phyloP scores from a whole-genome alignment of 495 filamentous ascomycete genomes.

The Tuber calosporum region DNA sequence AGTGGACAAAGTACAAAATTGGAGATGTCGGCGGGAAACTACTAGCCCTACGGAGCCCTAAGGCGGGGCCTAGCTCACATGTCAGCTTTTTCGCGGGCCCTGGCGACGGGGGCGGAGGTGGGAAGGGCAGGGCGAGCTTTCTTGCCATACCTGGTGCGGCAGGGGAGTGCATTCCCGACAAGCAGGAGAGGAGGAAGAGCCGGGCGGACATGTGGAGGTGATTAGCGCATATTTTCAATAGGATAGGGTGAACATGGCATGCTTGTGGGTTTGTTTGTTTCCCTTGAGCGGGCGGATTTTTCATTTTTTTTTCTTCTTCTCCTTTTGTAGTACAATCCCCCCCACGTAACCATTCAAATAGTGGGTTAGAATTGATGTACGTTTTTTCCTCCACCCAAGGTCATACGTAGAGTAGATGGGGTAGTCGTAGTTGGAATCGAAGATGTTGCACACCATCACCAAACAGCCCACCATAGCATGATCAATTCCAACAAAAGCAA shows the following conservation, averaged over 20 bases:
- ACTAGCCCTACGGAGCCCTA: slow-evolving; percentile 22
- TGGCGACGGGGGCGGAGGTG: neutral
- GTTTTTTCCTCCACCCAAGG: neutral
- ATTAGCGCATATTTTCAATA: slow-evolving; percentile 16
- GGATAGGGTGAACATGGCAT: slow-evolving; percentile 1
- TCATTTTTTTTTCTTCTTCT: slow-evolving; percentile 12
- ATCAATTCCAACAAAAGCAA: no score
- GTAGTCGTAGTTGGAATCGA: no score
- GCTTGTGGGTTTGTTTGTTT: slow-evolving; percentile 13
- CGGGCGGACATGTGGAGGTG: slow-evolving; percentile 38
- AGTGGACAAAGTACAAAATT: slow-evolving; percentile 34
- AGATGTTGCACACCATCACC: no score
- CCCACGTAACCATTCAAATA: neutral
- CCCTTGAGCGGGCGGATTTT: slow-evolving; percentile 8
- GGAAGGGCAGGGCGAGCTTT: slow-evolving; percentile 16
- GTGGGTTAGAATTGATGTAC: neutral
- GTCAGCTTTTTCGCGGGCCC: slow-evolving; percentile 9
- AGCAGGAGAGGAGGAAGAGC: slow-evolving; percentile 23
- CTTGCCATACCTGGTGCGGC: slow-evolving; percentile 22
- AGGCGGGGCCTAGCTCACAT: slow-evolving; percentile 13
- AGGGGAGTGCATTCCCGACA: slow-evolving; percentile 8
- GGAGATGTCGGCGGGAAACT: slow-evolving; percentile 20
- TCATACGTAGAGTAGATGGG: no score
- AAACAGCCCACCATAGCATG: no score
- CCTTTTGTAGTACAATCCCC: neutral